phyloP scores from a whole-genome alignment of 164 flowering plant genomes.

The Houttuynia cordata region DNA sequence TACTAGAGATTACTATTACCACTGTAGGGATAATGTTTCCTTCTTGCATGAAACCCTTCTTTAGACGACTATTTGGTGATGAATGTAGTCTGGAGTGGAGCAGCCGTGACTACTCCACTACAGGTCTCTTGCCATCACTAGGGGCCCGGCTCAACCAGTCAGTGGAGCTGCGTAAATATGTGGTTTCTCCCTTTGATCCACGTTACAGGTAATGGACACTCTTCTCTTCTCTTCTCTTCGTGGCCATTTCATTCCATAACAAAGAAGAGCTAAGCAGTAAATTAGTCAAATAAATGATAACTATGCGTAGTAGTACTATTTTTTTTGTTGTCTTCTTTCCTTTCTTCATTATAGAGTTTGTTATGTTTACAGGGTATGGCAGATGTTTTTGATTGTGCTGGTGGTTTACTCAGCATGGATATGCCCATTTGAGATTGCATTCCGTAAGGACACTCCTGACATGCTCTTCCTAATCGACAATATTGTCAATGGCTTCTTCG shows the following conservation, averaged over 20 bases:
- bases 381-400: constrained; percentile 64
- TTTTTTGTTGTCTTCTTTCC: too few relatives aligned
- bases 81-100: constrained; percentile 25
- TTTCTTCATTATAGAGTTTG: too few relatives aligned
- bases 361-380: constrained; percentile 88
- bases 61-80: constrained; percentile 42
- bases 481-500: constrained; percentile 77
- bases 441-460: constrained; percentile 53
- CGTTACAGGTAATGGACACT: constrained; percentile 45
- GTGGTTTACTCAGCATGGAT: constrained; percentile 97
- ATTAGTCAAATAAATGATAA: too few relatives aligned
- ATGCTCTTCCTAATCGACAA: constrained; percentile 60
- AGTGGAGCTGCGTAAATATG: constrained; percentile 45
- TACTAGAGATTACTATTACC: too few relatives aligned
- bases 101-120: constrained; percentile 29
- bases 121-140: constrained; percentile 65
- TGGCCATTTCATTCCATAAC: too few relatives aligned
- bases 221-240: too few relatives aligned
- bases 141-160: constrained; percentile 73
- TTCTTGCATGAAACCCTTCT: constrained; percentile 36
- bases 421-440: constrained; percentile 84
- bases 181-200: constrained; percentile 67
- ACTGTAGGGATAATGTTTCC: constrained; percentile 27
- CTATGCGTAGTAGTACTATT: too few relatives aligned
- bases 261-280: too few relatives aligned